A percentile compares a stretch with the other conserved stretches of the same genome.
phyloP scores from a whole-genome alignment of 805 yeast genomes.

The Ogataea saltuana region DNA sequence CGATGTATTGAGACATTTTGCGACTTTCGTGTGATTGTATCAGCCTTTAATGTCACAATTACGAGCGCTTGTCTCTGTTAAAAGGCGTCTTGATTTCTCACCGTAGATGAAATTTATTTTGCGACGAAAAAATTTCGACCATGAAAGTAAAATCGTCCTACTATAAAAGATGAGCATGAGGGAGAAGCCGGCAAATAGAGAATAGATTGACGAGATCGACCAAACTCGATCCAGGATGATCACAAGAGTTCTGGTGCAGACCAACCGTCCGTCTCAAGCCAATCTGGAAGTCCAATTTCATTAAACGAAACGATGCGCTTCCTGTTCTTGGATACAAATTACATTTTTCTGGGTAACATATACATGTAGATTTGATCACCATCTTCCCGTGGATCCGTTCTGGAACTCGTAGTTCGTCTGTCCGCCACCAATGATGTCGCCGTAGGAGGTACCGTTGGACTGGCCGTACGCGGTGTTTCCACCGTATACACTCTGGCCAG shows the following conservation, averaged over 20 bases:
- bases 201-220: too few relatives aligned
- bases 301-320: too few relatives aligned
- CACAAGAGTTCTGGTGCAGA: too few relatives aligned
- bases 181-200: too few relatives aligned
- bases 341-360: conserved; percentile 2
- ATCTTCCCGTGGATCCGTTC: conserved; percentile 34
- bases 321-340: neutral
- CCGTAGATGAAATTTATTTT: conserved; percentile 5
- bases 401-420: conserved; percentile 30
- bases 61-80: too few relatives aligned
- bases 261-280: too few relatives aligned
- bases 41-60: too few relatives aligned
- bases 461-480: conserved; percentile 32
- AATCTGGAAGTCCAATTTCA: too few relatives aligned
- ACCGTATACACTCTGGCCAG: conserved; percentile 31
- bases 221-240: too few relatives aligned
- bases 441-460: conserved; percentile 20
- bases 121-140: conserved; percentile 4
- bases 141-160: neutral
- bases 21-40: neutral
- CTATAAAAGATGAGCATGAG: too few relatives aligned
- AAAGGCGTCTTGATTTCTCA: conserved; percentile 1
- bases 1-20: conserved; percentile 87
- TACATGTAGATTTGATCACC: conserved; percentile 23
- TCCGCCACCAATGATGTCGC: conserved; percentile 22